phyloP scores from a whole-genome alignment of 495 filamentous ascomycete genomes.

The Lichina pygmaea region DNA sequence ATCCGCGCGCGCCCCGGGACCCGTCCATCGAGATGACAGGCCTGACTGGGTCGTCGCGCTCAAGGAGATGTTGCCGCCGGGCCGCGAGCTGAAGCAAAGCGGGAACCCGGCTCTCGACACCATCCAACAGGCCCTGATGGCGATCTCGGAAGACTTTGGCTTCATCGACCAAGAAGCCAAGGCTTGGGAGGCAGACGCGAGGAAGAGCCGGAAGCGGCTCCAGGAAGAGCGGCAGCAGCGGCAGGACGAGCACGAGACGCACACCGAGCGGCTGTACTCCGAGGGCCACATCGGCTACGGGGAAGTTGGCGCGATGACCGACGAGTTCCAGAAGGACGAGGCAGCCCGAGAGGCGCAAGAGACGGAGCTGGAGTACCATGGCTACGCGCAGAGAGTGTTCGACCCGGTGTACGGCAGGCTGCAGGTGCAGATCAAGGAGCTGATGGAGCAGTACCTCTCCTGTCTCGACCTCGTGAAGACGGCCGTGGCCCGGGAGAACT shows the following conservation, averaged over 20 bases:
- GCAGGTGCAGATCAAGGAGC: constrained; percentile 22
- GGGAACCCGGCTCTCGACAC: constrained; percentile 1
- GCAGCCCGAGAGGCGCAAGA: constrained; percentile 24
- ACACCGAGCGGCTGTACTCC: constrained; percentile 29
- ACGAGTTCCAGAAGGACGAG: constrained; percentile 29
- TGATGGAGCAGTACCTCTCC: constrained; percentile 22
- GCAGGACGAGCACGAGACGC: constrained; percentile 25
- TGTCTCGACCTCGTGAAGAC: constrained; percentile 12
- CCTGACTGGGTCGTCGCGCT: not conserved
- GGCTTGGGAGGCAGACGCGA: constrained; percentile 19
- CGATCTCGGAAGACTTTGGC: constrained; percentile 18
- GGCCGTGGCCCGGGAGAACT: constrained; percentile 6
- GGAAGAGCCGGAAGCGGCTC: constrained; percentile 15
- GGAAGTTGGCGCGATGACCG: constrained; percentile 31
- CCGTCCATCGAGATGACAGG: not conserved
- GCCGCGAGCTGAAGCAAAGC: not conserved
- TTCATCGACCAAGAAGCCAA: constrained; percentile 20
- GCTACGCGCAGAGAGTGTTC: constrained; percentile 24
- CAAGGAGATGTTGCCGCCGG: not conserved
- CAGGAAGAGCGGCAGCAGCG: constrained; percentile 21
- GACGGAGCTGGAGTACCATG: constrained; percentile 25
- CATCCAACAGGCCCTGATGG: constrained; percentile 5
- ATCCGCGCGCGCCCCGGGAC: not conserved
- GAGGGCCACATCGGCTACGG: constrained; percentile 32
- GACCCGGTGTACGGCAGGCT: constrained; percentile 22